Evolutionary conservation across 371 early-diverging fungal species (phyloP), one percentile per base, ranked within the genome.

Genomic region (Apophysomyces variabilis): DNA sequence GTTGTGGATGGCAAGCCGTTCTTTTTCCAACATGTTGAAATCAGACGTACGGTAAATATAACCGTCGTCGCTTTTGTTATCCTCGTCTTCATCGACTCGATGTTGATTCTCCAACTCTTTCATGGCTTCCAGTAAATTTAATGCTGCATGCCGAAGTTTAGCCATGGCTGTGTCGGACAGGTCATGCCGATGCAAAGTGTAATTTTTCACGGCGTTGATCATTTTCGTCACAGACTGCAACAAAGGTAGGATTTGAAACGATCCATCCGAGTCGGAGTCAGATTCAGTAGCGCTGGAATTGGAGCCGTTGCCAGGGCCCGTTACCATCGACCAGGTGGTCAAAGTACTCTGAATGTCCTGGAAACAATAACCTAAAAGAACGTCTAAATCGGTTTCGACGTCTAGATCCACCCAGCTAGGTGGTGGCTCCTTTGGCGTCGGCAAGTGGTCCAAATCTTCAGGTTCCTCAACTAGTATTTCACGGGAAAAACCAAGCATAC

Each of bases 341-440:
- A 83, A 61, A 21, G 76, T 80, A 26, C 37, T 47, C 59, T 83
- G 78, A 14, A 78, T 79, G 61, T 76, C 78, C 9, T 67, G 64
- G 65, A 75, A 80, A 26, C 77, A 77, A 9, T 67, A 21, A 3
- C 56, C 44, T 41, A 78, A 47, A 4, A 83, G 60, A 1, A 79
- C 79, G 65, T 83, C 83, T 38, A 83, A 44, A 54, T 83, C 78
- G 0, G 80, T 79, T 60, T 79, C 80, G 3, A 83, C 77, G 58
- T 83, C 71, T 44, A 79, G 54, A 46, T 83, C 77, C 18, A 70
- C 66, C 83, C 83, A 83, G 32, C 72, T 78, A 16, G 83, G 83
- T 16, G 76, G 80, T 13, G 83, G 83, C 60, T 63, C 75, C 58
- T 61, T 63, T 3, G 80, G 77, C 38, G 76, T 76, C 5, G 76